Evolutionary conservation across 495 filamentous ascomycete genomes (phyloP), one percentile per base, ranked within the genome.

Genomic region (Penicillium steckii): DNA sequence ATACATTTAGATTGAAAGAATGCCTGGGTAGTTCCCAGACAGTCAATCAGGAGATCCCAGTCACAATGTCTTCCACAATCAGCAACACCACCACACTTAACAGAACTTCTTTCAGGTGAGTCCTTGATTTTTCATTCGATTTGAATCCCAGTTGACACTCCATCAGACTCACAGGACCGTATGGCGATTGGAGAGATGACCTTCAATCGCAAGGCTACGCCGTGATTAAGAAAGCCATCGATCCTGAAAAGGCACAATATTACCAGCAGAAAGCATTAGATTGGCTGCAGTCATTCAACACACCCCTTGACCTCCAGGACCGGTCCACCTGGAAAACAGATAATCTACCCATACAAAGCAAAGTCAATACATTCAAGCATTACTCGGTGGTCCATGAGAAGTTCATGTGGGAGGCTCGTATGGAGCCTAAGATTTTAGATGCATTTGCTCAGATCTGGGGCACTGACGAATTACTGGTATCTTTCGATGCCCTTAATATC

Each of bases 401-500:
- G 23, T 76, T 76, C 57, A 69, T 75, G 55, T 78, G 75, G 74
- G 70, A 76, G 5, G 74, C 58, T 15, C 66, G 74, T 4, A 53
- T 57, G 44, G 73, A 75, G 44, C 67, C 70, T 1, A 65, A 59
- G 8, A 60, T 74, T 7, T 2, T 73, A 8, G 66, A 67, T 0
- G 63, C 69, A 7, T 74, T 76, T 42, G 25, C 52, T 17, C 58
- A 58, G 25, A 53, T 64, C 26, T 64, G 58, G 50, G 50, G 44
- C 3, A 62, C 55, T 0, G 59, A 65, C 9, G 49, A 62, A 17
- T 48, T 65, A n/a, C 50, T 65, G 2, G 62, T 60, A 9, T 60
- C 57, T 2, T 60, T 60, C 46, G 57, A 60, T 57, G 57, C 53
- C 3, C 15, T 60, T n/a, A 60, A 60, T 22, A 33, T 60, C 21